Evolutionary conservation across 164 flowering plant genomes (phyloP).

Genomic region (Houttuynia cordata): DNA sequence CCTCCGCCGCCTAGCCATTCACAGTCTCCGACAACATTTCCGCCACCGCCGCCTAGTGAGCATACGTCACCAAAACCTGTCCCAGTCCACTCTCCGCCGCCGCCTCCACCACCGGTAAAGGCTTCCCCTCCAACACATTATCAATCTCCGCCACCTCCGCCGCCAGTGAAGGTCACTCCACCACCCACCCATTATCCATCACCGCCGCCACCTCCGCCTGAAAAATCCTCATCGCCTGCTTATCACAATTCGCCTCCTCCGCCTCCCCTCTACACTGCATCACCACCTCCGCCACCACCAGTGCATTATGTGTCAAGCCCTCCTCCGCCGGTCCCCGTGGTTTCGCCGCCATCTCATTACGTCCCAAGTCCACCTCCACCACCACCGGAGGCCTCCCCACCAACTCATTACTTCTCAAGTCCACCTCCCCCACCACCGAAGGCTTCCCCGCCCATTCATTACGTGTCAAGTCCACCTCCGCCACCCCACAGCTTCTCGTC

Average conservation of each 20-base stretch:
- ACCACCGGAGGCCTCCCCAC: constrained; percentile 7
- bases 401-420: constrained; percentile 1
- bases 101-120: constrained; percentile 2
- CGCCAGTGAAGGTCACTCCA: background rate
- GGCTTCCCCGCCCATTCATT: constrained; percentile 11
- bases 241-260: constrained; percentile 9
- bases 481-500: background rate
- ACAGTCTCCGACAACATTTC: background rate
- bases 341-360: constrained; percentile 3
- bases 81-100: constrained; percentile 2
- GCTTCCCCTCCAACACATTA: background rate
- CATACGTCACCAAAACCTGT: background rate
- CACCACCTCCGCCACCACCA: constrained; percentile 13
- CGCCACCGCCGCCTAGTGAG: background rate
- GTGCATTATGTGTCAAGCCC: background rate
- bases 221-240: background rate
- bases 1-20: constrained; percentile 4
- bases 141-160: constrained; percentile 4
- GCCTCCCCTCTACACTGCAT: background rate
- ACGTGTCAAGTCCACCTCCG: constrained; percentile 13
- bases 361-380: constrained; percentile 8
- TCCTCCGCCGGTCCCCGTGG: constrained; percentile 6
- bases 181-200: background rate
- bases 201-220: constrained; percentile 2
- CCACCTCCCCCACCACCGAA: constrained; percentile 11